Base-by-base conservation (phyloP, 495 filamentous ascomycete species). In the Xylaria longipes region DNA sequence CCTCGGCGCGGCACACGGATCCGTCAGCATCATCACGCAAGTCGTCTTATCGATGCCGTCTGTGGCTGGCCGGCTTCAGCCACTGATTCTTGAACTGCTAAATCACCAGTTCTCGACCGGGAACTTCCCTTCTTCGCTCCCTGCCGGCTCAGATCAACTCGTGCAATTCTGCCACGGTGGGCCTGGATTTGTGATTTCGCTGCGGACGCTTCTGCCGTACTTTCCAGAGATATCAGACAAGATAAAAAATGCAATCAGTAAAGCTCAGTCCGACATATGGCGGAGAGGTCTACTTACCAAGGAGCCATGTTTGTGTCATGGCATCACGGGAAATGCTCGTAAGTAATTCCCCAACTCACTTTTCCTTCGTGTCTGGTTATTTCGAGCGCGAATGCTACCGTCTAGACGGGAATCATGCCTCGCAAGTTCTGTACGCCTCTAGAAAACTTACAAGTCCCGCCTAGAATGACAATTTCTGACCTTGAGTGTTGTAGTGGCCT, bases 141-240 rank as follows among this genome's bases (percentile, higher is more conserved):
- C 46, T 5, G 71, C 65, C 20, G 72, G 17, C 17, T 64, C 66
- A 2, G 73, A 77, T 35, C 60, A 52, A 8, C 81, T 91, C 2
- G 89, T 91, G 3, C 90, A 91, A 78, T 87, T 91, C 75, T 91
- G 90, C 75, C 90, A 91, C 73, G 90, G 90, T 17, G 90, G 87
- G 1, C 88, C 90, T 0, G 90, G 89, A 0, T 84, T 91, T n/a
- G 76, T 89, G 0, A 27, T 85, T 5, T 88, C 88, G 22, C 82
- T 91, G 25, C 17, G 81, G 1, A 80, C 84, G 7, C 80, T 91
- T 65, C 71, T 80, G 35, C 74, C 81, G 29, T 77, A 82, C 71
- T 91, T 90, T 71, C 85, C 88, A 0, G 72, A 67, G 5, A 73
- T 90, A 31, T 61, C 77, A 15, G 76, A 75, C 0, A 76, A 75